Conservation (phyloP, 352 stramenopile species). For the Phytophthora sp. region DNA sequence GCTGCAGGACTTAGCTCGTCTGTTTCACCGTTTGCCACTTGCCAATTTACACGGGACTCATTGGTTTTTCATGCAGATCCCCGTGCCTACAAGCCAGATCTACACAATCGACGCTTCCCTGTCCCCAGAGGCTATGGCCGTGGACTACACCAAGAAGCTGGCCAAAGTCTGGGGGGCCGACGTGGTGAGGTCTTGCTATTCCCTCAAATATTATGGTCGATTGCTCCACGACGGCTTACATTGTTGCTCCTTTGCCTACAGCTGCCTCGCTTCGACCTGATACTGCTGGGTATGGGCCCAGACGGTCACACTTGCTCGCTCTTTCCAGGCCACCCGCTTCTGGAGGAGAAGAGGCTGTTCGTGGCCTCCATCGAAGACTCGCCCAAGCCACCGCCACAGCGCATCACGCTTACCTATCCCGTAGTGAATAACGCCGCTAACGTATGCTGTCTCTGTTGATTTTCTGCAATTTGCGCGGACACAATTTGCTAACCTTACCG, state of each 20-base stretch:
- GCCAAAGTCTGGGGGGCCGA: slow-evolving; percentile 65
- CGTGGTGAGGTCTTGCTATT: slow-evolving; percentile 46
- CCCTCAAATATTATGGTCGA: not conserved
- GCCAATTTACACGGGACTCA: not conserved
- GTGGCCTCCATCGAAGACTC: slow-evolving; percentile 97
- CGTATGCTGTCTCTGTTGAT: slow-evolving; percentile 49
- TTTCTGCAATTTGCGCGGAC: not conserved
- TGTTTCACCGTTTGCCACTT: too few relatives aligned
- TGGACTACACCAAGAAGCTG: slow-evolving; percentile 81
- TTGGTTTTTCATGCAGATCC: slow-evolving; percentile 21
- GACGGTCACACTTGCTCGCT: slow-evolving; percentile 99
- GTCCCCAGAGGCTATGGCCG: slow-evolving; percentile 64
- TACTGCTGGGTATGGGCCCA: slow-evolving; percentile 97
- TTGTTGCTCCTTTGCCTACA: slow-evolving; percentile 25
- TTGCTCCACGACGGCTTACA: slow-evolving; percentile 7
- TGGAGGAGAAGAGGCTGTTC: slow-evolving; percentile 85
- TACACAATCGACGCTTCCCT: slow-evolving; percentile 91
- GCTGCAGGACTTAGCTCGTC: not conserved
- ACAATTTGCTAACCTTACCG: slow-evolving; percentile 14
- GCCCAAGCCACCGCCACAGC: slow-evolving; percentile 95
- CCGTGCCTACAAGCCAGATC: slow-evolving; percentile 67
- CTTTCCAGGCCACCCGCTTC: slow-evolving; percentile 94
- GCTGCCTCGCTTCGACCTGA: slow-evolving; percentile 93
- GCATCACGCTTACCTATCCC: slow-evolving; percentile 97
- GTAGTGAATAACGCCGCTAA: slow-evolving; percentile 93